Conservation (phyloP, 75 land plant genomes). For the Selaginella tamariscina region DNA sequence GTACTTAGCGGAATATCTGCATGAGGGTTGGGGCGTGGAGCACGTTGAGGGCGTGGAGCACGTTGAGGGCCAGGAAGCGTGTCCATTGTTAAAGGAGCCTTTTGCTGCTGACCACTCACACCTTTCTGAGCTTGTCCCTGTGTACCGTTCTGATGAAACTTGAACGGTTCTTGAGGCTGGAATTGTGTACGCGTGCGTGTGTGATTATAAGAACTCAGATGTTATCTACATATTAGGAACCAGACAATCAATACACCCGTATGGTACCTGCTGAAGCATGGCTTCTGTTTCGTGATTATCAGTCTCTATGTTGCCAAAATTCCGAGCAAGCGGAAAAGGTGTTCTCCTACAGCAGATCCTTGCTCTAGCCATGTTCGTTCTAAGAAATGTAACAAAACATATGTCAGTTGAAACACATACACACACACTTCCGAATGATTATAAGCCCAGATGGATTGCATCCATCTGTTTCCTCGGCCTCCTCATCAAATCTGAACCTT, state of each 20-base stretch:
- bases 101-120: background rate
- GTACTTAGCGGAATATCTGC: slow-evolving; percentile 15
- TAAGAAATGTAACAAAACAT: slow-evolving; percentile 22
- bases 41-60: slow-evolving; percentile 19
- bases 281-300: slow-evolving; percentile 56
- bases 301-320: slow-evolving; percentile 45
- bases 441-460: slow-evolving; percentile 96
- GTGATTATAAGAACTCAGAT: background rate
- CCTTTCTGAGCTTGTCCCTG: background rate
- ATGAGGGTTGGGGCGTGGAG: slow-evolving; percentile 24
- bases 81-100: slow-evolving; percentile 22
- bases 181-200: background rate
- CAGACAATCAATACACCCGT: no score
- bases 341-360: slow-evolving; percentile 74
- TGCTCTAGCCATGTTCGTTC: slow-evolving; percentile 86
- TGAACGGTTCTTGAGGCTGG: background rate
- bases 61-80: slow-evolving; percentile 11
- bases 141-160: background rate
- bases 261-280: slow-evolving; percentile 25
- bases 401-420: background rate
- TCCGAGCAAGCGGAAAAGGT: slow-evolving; percentile 86
- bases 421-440: slow-evolving; percentile 78
- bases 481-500: slow-evolving; percentile 57
- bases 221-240: slow-evolving; percentile 17
- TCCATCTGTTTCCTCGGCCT: slow-evolving; percentile 74